These are phyloP conservation scores for Metschnikowia vanudenii DNA, from an alignment of 805 yeast species.

Conservation along the genomic window DNA sequence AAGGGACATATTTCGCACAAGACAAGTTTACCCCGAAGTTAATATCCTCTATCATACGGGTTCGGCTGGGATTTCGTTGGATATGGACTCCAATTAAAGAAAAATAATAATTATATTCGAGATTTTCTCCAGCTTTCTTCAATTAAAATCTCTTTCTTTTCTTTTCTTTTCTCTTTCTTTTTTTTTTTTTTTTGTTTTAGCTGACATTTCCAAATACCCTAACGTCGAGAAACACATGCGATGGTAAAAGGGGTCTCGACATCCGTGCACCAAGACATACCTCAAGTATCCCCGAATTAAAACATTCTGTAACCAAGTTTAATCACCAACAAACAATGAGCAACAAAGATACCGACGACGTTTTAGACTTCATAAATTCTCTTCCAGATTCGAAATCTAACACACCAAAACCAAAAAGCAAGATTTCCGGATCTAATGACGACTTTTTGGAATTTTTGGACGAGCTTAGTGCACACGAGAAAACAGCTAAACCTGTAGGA, in stretches of 20 bases:
- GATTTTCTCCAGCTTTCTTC: too few species aligned
- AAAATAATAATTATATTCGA: too few species aligned
- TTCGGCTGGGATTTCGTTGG: too few species aligned
- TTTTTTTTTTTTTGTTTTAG: too few species aligned
- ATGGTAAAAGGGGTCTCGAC: not conserved
- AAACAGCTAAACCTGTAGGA: constrained; percentile 22
- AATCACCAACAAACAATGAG: constrained; percentile 9
- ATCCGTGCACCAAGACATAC: constrained; percentile 1
- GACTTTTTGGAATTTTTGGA: constrained; percentile 59
- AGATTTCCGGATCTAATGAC: constrained; percentile 43
- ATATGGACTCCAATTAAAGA: too few species aligned
- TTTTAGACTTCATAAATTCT: constrained; percentile 75
- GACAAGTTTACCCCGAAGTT: too few species aligned
- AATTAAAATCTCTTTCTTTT: too few species aligned
- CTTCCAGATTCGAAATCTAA: constrained; percentile 56
- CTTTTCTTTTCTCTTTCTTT: too few species aligned
- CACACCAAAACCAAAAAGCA: constrained; percentile 14
- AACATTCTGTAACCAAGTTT: not conserved
- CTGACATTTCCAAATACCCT: too few species aligned
- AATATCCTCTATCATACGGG: too few species aligned
- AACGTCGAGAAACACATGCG: too few species aligned
- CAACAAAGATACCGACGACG: constrained; percentile 61
- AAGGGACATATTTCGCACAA: too few species aligned
- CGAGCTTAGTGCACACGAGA: constrained; percentile 66
- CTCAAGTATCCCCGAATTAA: not conserved